Base-by-base conservation (phyloP, 2,329 filamentous ascomycete species). In the Paracorniculantispora psalliotae region DNA sequence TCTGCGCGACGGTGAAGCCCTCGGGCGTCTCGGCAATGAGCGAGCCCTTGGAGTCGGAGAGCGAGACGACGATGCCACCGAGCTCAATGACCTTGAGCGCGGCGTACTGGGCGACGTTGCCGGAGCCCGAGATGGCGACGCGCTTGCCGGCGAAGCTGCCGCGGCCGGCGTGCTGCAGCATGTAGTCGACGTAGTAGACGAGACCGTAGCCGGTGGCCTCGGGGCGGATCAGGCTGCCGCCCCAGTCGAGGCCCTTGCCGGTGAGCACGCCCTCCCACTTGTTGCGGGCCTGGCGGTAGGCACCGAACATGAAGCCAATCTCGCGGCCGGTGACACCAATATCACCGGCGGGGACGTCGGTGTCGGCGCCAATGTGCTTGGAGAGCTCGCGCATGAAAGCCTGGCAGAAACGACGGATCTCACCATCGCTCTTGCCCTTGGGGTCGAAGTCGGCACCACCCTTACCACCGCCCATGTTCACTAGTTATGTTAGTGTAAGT, bases 371-470 rank as follows among this genome's bases (percentile, higher is more conserved):
- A 73, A 97, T 97, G 84, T 97, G 92, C 79, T 91, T 92, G 81
- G 84, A 89, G 63, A 99, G 86, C 82, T 97, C 91, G 68, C 87
- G 87, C 94, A 97, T 97, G 83, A 97, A 99, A 61, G 92, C 79
- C 65, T 89, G 86, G 81, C 93, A 97, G 85, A 99, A 97, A 73
- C 91, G 90, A 72, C 94, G 90, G 79, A 97, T 97, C 84, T 97
- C 94, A 75, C 86, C 90, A 79, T 99, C 92, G 59, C 88, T 90
- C 85, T 97, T 97, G 81, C 92, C 92, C 86, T 97, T 99, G 76
- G 94, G 94, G 79, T 97, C 92, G 75, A 99, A 97, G 82, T 97
- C 94, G 74, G 93, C 88, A 71, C 94, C 94, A 79, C 94, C 94
- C 82, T 97, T 97, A 72, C 90, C 94, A 79, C 94, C 94, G 66